Conservation (phyloP, 1,284 basidiomycete species). For the Coriolopsis trogii region DNA sequence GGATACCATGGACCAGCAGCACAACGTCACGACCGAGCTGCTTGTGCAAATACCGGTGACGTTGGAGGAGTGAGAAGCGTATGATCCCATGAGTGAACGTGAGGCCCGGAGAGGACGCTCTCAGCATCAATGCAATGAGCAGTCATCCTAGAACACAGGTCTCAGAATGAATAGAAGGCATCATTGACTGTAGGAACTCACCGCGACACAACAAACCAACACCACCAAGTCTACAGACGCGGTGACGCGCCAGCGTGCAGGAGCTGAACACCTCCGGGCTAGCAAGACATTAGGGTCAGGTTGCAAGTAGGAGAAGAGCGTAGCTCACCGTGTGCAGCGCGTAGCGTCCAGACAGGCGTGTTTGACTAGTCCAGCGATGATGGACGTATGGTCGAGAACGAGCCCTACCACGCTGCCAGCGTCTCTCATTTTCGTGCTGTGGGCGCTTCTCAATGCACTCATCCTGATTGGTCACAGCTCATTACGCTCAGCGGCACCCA, state of each 20-base stretch:
- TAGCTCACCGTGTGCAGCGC: slow-evolving; percentile 8
- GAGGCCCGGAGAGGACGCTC: slow-evolving; percentile 76
- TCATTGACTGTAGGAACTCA: slow-evolving; percentile 36
- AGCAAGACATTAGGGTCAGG: neutral
- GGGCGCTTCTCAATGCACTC: slow-evolving; percentile 13
- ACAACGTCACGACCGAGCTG: slow-evolving; percentile 18
- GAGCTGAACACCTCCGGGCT: slow-evolving; percentile 7
- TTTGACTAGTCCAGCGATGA: slow-evolving; percentile 7
- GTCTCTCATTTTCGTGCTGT: slow-evolving; percentile 17
- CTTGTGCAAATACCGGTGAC: slow-evolving; percentile 22
- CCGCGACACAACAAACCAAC: slow-evolving; percentile 45
- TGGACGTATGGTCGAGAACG: slow-evolving; percentile 18
- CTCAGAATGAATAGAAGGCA: neutral
- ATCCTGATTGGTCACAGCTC: slow-evolving; percentile 12
- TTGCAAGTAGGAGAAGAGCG: neutral
- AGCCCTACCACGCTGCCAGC: slow-evolving; percentile 4
- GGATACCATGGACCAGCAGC: slow-evolving; percentile 3
- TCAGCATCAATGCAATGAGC: slow-evolving; percentile 74
- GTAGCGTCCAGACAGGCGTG: slow-evolving; percentile 6
- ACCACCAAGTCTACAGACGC: slow-evolving; percentile 18
- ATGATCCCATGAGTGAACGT: slow-evolving; percentile 35
- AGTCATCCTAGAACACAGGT: slow-evolving; percentile 60
- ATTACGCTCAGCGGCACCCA: neutral
- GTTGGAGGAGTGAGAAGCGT: slow-evolving; percentile 24
- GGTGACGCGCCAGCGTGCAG: slow-evolving; percentile 24